Conservation (phyloP, 2,329 filamentous ascomycete species). For the Aureobasidium sp. region DNA sequence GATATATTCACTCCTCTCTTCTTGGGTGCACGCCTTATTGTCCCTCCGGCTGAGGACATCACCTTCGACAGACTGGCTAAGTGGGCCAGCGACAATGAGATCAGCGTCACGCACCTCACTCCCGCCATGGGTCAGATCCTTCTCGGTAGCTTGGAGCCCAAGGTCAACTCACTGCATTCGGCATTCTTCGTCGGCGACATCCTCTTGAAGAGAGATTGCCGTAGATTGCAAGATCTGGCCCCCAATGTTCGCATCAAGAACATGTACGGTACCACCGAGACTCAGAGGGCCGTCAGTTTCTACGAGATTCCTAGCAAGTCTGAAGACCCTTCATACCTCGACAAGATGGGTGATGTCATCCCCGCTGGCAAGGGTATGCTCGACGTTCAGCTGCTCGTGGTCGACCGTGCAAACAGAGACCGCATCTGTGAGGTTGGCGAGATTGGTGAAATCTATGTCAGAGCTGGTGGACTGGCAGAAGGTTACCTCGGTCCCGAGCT, state of each 20-base stretch:
- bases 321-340: constrained; percentile 56
- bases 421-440: constrained; percentile 73
- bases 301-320: constrained; percentile 65
- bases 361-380: constrained; percentile 81
- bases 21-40: constrained; percentile 69
- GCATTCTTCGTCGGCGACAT: constrained; percentile 92
- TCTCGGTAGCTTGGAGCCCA: constrained; percentile 73
- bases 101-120: constrained; percentile 81
- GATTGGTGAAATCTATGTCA: constrained; percentile 74
- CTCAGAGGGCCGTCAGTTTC: constrained; percentile 72
- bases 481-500: constrained; percentile 60
- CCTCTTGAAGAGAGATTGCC: constrained; percentile 76
- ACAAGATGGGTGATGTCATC: constrained; percentile 65
- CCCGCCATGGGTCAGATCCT: constrained; percentile 96
- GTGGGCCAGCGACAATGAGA: constrained; percentile 71
- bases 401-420: constrained; percentile 60
- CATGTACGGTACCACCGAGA: constrained; percentile 87
- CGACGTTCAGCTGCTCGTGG: constrained; percentile 80
- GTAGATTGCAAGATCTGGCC: constrained; percentile 66
- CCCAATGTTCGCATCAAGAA: constrained; percentile 70
- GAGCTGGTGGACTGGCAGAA: constrained; percentile 77
- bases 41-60: constrained; percentile 77
- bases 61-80: constrained; percentile 77
- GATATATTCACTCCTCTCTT: constrained; percentile 90
- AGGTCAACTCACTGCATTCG: constrained; percentile 51